phyloP scores from a whole-genome alignment of 441 rosid species.

The Adansonia rubrostipa region DNA sequence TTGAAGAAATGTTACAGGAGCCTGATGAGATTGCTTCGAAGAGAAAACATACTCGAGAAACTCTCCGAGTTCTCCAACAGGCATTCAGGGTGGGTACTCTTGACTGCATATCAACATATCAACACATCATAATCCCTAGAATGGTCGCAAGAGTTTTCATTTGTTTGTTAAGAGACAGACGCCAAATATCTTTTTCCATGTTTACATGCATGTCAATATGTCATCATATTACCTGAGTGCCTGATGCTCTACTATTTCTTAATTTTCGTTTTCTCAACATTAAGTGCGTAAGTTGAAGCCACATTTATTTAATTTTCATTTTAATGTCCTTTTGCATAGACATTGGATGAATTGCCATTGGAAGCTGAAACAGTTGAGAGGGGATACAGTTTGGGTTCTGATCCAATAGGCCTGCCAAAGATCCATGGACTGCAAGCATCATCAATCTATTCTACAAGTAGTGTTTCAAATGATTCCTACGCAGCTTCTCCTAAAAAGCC shows the following conservation, averaged over 20 bases:
- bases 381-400: slow-evolving; percentile 69
- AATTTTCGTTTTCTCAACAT: neutral
- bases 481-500: slow-evolving; percentile 60
- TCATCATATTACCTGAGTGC: slow-evolving; percentile 2
- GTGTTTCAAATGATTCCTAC: slow-evolving; percentile 54
- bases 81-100: slow-evolving; percentile 81
- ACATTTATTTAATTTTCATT: neutral
- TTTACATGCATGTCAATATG: slow-evolving; percentile 6
- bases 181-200: neutral
- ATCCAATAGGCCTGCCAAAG: slow-evolving; percentile 81
- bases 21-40: slow-evolving; percentile 84
- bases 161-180: neutral
- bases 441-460: slow-evolving; percentile 56
- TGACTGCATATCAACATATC: slow-evolving; percentile 8
- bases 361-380: slow-evolving; percentile 94
- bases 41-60: slow-evolving; percentile 89
- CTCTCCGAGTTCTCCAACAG: slow-evolving; percentile 88
- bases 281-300: neutral
- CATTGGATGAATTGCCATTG: slow-evolving; percentile 93
- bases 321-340: slow-evolving; percentile 44
- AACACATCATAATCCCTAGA: neutral
- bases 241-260: neutral
- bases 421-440: slow-evolving; percentile 74
- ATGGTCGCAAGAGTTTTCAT: neutral
- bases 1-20: slow-evolving; percentile 99